Percentiles rank a stretch among this genome's conserved stretches.
phyloP scores from a whole-genome alignment of 164 flowering plant species.

The Vitis labrusca region DNA sequence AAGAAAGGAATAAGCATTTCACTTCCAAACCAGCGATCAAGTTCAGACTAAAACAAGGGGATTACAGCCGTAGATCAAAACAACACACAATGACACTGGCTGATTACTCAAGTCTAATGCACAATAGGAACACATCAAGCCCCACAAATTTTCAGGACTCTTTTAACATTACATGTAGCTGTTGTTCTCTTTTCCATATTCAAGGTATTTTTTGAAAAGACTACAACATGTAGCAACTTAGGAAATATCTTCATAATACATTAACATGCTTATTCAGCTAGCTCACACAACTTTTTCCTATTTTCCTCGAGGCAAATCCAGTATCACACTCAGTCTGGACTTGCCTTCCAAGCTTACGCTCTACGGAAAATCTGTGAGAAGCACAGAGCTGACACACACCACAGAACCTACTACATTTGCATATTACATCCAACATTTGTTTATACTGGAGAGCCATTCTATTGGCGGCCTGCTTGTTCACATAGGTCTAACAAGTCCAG shows the following conservation, averaged over 20 bases:
- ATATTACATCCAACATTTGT: conserved; percentile 4
- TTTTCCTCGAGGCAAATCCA: conserved; percentile 4
- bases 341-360: conserved; percentile 49
- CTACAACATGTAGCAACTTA: conserved; percentile 4
- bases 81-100: too few relatives aligned
- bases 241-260: conserved; percentile 17
- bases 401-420: conserved; percentile 19
- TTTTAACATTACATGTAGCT: not conserved
- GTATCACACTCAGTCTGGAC: conserved; percentile 14
- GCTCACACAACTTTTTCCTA: conserved; percentile 6
- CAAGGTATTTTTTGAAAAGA: conserved; percentile 1
- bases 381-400: conserved; percentile 22
- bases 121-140: too few relatives aligned
- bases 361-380: conserved; percentile 28
- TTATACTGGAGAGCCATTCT: conserved; percentile 15
- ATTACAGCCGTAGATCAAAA: too few relatives aligned
- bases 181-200: conserved; percentile 16
- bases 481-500: conserved; percentile 75
- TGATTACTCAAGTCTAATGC: too few relatives aligned
- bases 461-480: conserved; percentile 58
- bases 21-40: too few relatives aligned
- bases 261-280: conserved; percentile 18
- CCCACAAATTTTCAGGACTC: too few relatives aligned
- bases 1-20: too few relatives aligned
- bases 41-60: too few relatives aligned